Conservation (phyloP, 2,329 filamentous ascomycete species). For the Fusarium pseudograminearum region DNA sequence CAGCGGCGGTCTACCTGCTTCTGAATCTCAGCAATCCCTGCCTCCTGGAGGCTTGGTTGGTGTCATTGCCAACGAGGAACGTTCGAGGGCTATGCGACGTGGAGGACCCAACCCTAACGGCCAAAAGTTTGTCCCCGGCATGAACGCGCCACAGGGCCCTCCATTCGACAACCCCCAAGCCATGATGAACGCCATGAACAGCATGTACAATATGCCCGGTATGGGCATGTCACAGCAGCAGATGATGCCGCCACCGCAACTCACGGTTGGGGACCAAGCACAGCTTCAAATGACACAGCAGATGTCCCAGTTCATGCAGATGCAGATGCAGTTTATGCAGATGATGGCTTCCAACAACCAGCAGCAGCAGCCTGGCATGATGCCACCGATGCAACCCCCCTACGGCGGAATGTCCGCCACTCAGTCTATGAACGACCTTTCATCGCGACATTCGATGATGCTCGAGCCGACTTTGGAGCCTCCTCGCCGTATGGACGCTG, state of each 20-base stretch:
- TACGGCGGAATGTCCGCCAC: slow-evolving; percentile 49
- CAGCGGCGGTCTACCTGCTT: slow-evolving; percentile 64
- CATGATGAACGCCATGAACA: slow-evolving; percentile 55
- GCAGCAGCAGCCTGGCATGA: slow-evolving; percentile 43
- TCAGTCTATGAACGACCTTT: slow-evolving; percentile 60
- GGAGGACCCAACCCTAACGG: slow-evolving; percentile 79
- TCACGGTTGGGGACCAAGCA: slow-evolving; percentile 75
- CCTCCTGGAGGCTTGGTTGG: slow-evolving; percentile 86
- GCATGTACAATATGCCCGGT: slow-evolving; percentile 49
- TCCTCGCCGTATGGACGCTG: slow-evolving; percentile 56
- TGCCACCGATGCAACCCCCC: slow-evolving; percentile 47
- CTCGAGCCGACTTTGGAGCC: slow-evolving; percentile 61
- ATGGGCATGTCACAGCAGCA: slow-evolving; percentile 48
- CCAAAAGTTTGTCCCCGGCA: slow-evolving; percentile 54
- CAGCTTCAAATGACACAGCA: slow-evolving; percentile 85
- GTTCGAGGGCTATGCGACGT: slow-evolving; percentile 79
- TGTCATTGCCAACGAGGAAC: slow-evolving; percentile 88
- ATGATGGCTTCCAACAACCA: slow-evolving; percentile 70
- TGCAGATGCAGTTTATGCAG: slow-evolving; percentile 96
- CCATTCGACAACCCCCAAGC: slow-evolving; percentile 61
- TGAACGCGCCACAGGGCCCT: slow-evolving; percentile 54
- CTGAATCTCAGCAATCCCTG: slow-evolving; percentile 54
- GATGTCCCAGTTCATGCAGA: slow-evolving; percentile 89
- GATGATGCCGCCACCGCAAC: slow-evolving; percentile 58
- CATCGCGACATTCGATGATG: slow-evolving; percentile 60